Evolutionary conservation across 2,329 filamentous ascomycete species (phyloP), one percentile per base, ranked within the genome.

Genomic region (Fusarium armeniacum): DNA sequence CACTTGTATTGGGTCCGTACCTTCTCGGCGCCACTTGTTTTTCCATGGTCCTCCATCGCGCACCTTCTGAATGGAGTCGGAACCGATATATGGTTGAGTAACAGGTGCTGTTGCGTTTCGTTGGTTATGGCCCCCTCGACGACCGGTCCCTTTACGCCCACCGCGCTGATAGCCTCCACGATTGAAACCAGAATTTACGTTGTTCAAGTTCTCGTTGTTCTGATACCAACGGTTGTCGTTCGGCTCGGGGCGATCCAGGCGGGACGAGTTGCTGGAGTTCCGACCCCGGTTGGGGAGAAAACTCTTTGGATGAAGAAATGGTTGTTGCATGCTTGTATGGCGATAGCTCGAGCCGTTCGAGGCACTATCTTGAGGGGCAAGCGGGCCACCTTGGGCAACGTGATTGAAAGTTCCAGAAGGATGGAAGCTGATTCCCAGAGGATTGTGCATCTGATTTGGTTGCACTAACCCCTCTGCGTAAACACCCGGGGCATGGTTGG

Each of bases 51-150:
- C 11, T 12, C 38, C 57, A 15, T 71, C 67, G 32, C 67, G 71
- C 57, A 54, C 64, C 51, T 58, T 72, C 18, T 72, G 55, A 18
- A 46, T n/a, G 13, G 51, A 36, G 6, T 61, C 55, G 20, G 50
- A 32, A 13, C 55, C 49, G 16, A 35, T 26, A 24, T 65, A 56
- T 11, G 56, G 58, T 38, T 67, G 65, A 11, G 54, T 28, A 8
- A 55, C 41, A 16, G 73, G 67, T 6, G 69, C 51, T n/a, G 73
- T 74, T 35, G 43, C 63, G 16, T 66, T 74, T 49, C 73, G 59
- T 43, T 70, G 70, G 28, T 61, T 62, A 18, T 69, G 47, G 6
- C 57, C 62, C 22, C 69, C 69, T 22, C 73, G 71, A 28, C 71
- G 71, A 18, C 47, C 49, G 15, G 49, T 15, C n/a, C 49, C 60